Base-by-base conservation (phyloP, 495 filamentous ascomycete genomes). In the Tuber brumale region DNA sequence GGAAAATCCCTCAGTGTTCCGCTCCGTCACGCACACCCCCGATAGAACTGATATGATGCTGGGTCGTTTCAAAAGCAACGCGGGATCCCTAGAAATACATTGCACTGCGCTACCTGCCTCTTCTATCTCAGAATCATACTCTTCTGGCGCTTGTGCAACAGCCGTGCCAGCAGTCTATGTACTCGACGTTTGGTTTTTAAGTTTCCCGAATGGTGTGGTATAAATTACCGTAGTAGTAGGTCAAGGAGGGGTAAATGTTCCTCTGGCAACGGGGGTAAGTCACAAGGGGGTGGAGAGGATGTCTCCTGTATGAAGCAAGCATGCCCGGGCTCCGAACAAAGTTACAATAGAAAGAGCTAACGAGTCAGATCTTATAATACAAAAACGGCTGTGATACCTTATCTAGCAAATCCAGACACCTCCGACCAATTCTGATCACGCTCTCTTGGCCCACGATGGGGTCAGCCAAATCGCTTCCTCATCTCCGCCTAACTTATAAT, bases 61-160 rank as follows among this genome's bases (percentile, higher is more conserved):
- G 46, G 48, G 7, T 6, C 44, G 73, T 39, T 77, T 75, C 45
- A 69, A 77, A 69, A 44, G 39, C 42, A 37, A 76, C 14, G 51
- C 42, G 1, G 8, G 27, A 14, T 21, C 35, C 35, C 69, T 72
- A 27, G 72, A 45, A n/a, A 51, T 46, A 7, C 70, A 76, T 31
- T 21, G 12, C 39, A 37, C 46, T 10, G 23, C 46, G 21, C 74
- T 72, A 6, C 6, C 35, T 10, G 23, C n/a, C 44, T 10, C n/a
- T 21, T 69, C 48, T 3, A 41, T 72, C 9, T 44, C 16, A 12
- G 69, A 3, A 35, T 45, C 70, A n/a, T 72, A 71, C 23, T 41
- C 14, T n/a, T 70, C 18, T 48, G 69, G 69, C n/a, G 4, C 43
- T 46, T 70, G 45, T 21, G 41, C 37, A 39, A 61, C 35, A n/a